Percentiles rank a stretch among this genome's conserved stretches.
These are phyloP conservation scores for Alternaria infectoria DNA, from an alignment of 2,329 filamentous ascomycete genomes.

Conservation along the genomic window DNA sequence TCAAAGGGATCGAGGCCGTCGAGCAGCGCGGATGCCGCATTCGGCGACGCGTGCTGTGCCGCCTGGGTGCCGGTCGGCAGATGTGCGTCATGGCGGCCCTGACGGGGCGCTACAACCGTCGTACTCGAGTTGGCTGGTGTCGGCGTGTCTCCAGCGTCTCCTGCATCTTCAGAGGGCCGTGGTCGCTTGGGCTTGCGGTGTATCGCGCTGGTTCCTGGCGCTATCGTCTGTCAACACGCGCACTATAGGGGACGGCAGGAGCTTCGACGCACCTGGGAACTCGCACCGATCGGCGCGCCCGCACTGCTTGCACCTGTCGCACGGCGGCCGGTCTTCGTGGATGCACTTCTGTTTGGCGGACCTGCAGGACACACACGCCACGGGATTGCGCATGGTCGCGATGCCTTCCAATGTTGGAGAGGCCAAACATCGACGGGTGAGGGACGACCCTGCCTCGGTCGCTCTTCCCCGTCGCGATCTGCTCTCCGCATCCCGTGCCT, in stretches of 20 bases:
- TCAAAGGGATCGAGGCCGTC: constrained; percentile 47
- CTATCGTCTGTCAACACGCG: constrained; percentile 19
- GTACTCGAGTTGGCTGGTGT: constrained; percentile 6
- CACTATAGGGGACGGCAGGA: background rate
- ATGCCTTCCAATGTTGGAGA: background rate
- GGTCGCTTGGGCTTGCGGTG: constrained; percentile 48
- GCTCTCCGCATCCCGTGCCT: constrained; percentile 6
- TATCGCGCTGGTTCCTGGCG: constrained; percentile 47
- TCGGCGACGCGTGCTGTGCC: constrained; percentile 29
- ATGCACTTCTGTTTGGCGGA: constrained; percentile 50
- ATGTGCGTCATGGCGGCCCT: constrained; percentile 28
- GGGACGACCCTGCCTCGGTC: background rate
- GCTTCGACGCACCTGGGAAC: constrained; percentile 6
- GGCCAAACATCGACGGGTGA: background rate
- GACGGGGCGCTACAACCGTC: constrained; percentile 17
- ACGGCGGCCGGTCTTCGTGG: constrained; percentile 48
- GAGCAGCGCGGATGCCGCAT: constrained; percentile 35
- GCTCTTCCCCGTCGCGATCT: constrained; percentile 1
- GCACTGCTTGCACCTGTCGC: constrained; percentile 46
- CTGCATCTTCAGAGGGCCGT: constrained; percentile 33
- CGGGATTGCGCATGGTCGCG: constrained; percentile 46
- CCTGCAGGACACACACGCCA: constrained; percentile 48
- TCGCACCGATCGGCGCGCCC: constrained; percentile 43
- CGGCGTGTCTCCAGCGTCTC: constrained; percentile 24
- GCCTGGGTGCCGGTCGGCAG: constrained; percentile 35